Evolutionary conservation across 768 basidiomycete species (phyloP).

Genomic region (Calocybe indica): DNA sequence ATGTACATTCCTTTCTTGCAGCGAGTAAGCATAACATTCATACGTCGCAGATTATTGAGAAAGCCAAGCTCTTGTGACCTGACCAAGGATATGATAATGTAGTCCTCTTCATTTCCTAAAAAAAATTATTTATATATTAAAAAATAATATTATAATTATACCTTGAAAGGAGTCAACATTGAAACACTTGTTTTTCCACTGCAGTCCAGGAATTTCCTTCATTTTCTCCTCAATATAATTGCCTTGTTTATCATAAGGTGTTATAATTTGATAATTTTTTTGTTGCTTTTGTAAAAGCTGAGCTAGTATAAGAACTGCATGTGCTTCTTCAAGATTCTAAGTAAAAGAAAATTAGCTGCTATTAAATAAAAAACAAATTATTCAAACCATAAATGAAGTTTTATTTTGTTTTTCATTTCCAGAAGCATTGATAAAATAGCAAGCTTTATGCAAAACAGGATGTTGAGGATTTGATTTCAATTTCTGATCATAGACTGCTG

Average conservation of each 20-base stretch:
- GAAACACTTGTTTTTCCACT: conserved; percentile 69
- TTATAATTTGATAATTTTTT: conserved; percentile 60
- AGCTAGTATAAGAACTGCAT: conserved; percentile 53
- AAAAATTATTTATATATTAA: conserved; percentile 3
- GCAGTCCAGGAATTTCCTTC: conserved; percentile 36
- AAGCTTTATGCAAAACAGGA: conserved; percentile 42
- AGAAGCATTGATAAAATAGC: conserved; percentile 57
- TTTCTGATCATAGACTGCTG: conserved; percentile 53
- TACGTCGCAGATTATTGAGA: conserved; percentile 54
- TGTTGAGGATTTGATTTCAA: conserved; percentile 52
- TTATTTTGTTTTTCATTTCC: conserved; percentile 27
- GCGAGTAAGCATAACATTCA: conserved; percentile 86
- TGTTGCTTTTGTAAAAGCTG: conserved; percentile 43
- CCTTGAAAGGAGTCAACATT: conserved; percentile 89
- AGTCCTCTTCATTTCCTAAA: conserved; percentile 79
- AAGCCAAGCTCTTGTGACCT: conserved; percentile 60
- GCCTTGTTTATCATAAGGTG: conserved; percentile 77
- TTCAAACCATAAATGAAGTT: conserved; percentile 30
- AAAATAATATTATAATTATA: conserved; percentile 18
- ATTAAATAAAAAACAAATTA: conserved; percentile 1
- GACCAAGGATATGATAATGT: conserved; percentile 69
- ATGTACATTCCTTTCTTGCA: conserved; percentile 79
- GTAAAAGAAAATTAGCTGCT: conserved; percentile 2
- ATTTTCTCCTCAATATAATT: conserved; percentile 50
- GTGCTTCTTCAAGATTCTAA: conserved; percentile 58